A percentile compares a stretch with the other conserved stretches of the same genome.
Evolutionary conservation across 202 grass and related monocot genomes (phyloP).

Genomic region (Alloteropsis angusta): DNA sequence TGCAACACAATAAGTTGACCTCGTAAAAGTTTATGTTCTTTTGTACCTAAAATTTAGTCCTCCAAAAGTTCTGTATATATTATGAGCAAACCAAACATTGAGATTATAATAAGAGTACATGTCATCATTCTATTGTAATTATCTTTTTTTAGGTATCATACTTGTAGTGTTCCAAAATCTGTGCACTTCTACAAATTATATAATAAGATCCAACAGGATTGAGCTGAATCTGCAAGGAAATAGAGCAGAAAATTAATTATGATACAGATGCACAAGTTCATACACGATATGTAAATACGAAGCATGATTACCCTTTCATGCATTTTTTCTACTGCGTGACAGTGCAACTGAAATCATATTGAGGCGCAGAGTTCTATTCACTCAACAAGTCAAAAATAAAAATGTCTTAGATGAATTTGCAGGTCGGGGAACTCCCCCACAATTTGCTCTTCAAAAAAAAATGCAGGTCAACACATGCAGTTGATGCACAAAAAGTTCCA

Average conservation of each 20-base stretch:
- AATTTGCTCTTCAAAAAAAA: too few relatives aligned
- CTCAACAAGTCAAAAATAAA: not conserved
- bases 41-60: not conserved
- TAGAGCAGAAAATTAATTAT: not conserved
- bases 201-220: not conserved
- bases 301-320: not conserved
- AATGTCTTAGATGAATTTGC: not conserved
- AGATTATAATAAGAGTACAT: not conserved
- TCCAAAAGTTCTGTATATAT: not conserved
- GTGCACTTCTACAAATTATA: not conserved
- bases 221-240: not conserved
- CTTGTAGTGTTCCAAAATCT: not conserved
- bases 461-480: not conserved
- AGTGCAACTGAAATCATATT: not conserved
- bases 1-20: not conserved
- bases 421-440: too few relatives aligned
- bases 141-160: not conserved
- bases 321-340: not conserved
- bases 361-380: not conserved
- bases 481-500: slow-evolving; percentile 1
- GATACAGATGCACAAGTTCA: not conserved
- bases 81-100: not conserved
- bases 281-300: not conserved
- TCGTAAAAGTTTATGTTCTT: not conserved
- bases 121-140: not conserved